Evolutionary conservation across 129 eudicot genomes (phyloP).

Genomic region (Rutidosis leptorrhynchoides): DNA sequence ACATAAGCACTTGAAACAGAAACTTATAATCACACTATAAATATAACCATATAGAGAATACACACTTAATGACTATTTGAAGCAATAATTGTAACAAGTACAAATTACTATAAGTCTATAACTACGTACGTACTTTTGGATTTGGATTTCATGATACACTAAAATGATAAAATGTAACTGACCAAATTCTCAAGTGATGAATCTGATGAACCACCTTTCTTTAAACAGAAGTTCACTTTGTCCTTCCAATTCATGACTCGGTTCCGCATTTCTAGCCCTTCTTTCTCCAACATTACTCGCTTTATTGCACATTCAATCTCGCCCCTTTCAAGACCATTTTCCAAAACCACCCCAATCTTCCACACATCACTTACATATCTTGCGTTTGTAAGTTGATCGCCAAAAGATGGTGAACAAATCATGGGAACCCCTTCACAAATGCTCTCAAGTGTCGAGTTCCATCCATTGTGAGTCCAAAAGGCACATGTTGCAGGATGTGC

Average conservation of each 20-base stretch:
- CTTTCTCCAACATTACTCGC: constrained; percentile 39
- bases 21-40: too few species aligned
- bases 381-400: constrained; percentile 48
- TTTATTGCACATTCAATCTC: constrained; percentile 32
- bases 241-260: constrained; percentile 31
- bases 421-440: constrained; percentile 66
- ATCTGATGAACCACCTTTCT: constrained; percentile 42
- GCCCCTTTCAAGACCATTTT: constrained; percentile 36
- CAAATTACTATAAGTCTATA: not conserved
- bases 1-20: too few species aligned
- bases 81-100: too few species aligned
- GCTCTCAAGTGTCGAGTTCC: too few species aligned
- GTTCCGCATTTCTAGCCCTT: constrained; percentile 38
- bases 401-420: constrained; percentile 48
- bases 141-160: not conserved
- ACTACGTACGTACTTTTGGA: not conserved
- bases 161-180: constrained; percentile 30
- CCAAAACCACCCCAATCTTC: constrained; percentile 44
- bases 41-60: too few species aligned
- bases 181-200: constrained; percentile 33
- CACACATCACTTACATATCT: constrained; percentile 48
- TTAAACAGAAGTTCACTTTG: constrained; percentile 26
- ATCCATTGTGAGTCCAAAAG: too few species aligned
- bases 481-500: too few species aligned
- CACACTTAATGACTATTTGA: too few species aligned